Conservation (phyloP, 106 monocot species). For the Chionographis japonica region DNA sequence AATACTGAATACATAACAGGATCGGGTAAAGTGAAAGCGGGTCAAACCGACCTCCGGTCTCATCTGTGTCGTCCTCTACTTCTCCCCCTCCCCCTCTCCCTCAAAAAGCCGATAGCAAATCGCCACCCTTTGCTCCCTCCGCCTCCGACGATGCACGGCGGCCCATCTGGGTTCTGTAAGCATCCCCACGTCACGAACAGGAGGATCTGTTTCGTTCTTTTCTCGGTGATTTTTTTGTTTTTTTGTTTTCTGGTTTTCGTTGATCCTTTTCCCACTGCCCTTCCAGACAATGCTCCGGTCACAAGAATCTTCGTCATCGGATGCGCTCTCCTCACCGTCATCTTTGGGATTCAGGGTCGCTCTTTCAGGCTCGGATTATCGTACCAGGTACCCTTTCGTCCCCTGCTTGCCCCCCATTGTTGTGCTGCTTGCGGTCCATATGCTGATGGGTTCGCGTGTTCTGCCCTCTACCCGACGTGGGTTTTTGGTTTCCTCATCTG, state of each 20-base stretch:
- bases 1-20: too few species aligned
- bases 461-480: background rate
- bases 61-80: too few species aligned
- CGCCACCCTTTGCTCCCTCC: too few species aligned
- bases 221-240: background rate
- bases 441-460: conserved; percentile 1
- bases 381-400: conserved; percentile 31
- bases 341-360: conserved; percentile 29
- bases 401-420: too few species aligned
- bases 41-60: too few species aligned
- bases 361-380: conserved; percentile 36
- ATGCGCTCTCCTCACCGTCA: conserved; percentile 36
- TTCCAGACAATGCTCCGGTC: conserved; percentile 60
- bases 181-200: background rate
- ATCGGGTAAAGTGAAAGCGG: too few species aligned
- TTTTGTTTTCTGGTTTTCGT: background rate
- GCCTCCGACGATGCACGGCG: conserved; percentile 25
- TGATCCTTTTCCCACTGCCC: background rate
- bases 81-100: too few species aligned
- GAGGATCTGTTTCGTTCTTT: background rate
- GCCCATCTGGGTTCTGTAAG: conserved; percentile 42
- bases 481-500: background rate
- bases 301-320: conserved; percentile 42
- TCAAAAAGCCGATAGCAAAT: too few species aligned
- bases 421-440: too few species aligned